Percentiles rank a stretch among this genome's conserved stretches.
phyloP scores from a whole-genome alignment of 2,329 filamentous ascomycete genomes.

The Pseudovirgaria hyperparasitica region DNA sequence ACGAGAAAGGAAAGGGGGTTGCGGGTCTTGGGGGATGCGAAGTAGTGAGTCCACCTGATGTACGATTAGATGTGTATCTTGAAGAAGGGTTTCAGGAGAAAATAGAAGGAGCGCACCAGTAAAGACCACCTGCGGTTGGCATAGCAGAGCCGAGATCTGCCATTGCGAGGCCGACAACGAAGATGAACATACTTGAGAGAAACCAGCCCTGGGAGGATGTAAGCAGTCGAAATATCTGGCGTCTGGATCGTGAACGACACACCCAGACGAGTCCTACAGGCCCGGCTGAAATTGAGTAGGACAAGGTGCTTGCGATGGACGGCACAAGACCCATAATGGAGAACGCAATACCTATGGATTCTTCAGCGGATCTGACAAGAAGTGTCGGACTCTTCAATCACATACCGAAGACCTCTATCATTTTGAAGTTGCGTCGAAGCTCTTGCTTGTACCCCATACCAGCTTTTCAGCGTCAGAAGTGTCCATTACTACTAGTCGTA shows the following conservation, averaged over 20 bases:
- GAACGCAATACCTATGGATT: constrained; percentile 18
- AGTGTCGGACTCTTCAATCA: constrained; percentile 11
- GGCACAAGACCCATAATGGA: constrained; percentile 47
- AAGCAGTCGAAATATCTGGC: constrained; percentile 4
- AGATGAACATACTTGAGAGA: constrained; percentile 43
- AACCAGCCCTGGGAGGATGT: constrained; percentile 36
- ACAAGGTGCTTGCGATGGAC: constrained; percentile 46
- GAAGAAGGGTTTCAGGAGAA: constrained; percentile 6
- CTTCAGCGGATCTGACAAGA: constrained; percentile 1
- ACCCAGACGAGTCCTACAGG: constrained; percentile 51
- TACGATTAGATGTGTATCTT: neutral
- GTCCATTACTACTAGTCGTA: neutral
- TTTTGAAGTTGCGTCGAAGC: constrained; percentile 47
- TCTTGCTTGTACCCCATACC: constrained; percentile 42
- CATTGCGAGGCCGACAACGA: constrained; percentile 48
- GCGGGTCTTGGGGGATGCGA: constrained; percentile 39
- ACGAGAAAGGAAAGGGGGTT: constrained; percentile 48
- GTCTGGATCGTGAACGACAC: no score
- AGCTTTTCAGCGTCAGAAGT: constrained; percentile 7
- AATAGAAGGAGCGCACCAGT: constrained; percentile 37
- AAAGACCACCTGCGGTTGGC: constrained; percentile 47
- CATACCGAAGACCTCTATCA: constrained; percentile 49
- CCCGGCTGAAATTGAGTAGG: constrained; percentile 47
- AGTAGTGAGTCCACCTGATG: constrained; percentile 47
- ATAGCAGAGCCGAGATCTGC: constrained; percentile 32